Percentiles rank a stretch among this genome's conserved stretches.
Evolutionary conservation across 179 eudicot genomes (phyloP).

Genomic region (Nepenthes alata): DNA sequence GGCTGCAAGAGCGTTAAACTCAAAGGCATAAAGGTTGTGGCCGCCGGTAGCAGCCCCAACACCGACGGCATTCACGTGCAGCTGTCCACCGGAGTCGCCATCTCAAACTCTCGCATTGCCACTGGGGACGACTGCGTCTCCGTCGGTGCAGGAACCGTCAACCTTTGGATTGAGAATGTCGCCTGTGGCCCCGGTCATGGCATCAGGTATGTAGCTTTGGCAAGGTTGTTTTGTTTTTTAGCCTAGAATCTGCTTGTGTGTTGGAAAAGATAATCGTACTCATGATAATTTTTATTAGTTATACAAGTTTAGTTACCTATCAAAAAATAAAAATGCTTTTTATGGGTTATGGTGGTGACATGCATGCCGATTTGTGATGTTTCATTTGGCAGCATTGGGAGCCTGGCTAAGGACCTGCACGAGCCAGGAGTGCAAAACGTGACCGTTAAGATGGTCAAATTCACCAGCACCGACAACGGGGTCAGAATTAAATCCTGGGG

Average conservation of each 20-base stretch:
- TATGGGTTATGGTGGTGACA: too few species aligned
- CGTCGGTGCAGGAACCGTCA: conserved; percentile 27
- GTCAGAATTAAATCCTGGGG: conserved; percentile 71
- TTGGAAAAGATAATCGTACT: not conserved
- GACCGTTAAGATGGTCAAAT: conserved; percentile 33
- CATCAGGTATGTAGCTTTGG: conserved; percentile 27
- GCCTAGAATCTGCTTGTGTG: not conserved
- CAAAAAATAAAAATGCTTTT: too few species aligned
- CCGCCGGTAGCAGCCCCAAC: conserved; percentile 49
- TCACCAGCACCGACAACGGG: conserved; percentile 55
- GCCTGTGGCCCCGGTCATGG: conserved; percentile 80
- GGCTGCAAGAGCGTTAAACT: conserved; percentile 22
- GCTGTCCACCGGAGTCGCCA: conserved; percentile 25
- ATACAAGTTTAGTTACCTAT: not conserved
- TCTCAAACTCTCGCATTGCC: conserved; percentile 15
- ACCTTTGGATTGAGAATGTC: conserved; percentile 30
- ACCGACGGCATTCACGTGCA: conserved; percentile 45
- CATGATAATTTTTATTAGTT: not conserved
- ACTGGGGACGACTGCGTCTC: conserved; percentile 33
- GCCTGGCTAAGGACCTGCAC: conserved; percentile 39
- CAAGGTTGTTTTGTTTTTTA: not conserved
- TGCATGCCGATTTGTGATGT: not conserved
- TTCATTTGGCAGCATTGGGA: conserved; percentile 40
- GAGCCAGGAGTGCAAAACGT: conserved; percentile 47
- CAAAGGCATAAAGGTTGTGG: conserved; percentile 12